Base-by-base conservation (phyloP, 1,284 basidiomycete species). In the Papiliotrema laurentii region DNA sequence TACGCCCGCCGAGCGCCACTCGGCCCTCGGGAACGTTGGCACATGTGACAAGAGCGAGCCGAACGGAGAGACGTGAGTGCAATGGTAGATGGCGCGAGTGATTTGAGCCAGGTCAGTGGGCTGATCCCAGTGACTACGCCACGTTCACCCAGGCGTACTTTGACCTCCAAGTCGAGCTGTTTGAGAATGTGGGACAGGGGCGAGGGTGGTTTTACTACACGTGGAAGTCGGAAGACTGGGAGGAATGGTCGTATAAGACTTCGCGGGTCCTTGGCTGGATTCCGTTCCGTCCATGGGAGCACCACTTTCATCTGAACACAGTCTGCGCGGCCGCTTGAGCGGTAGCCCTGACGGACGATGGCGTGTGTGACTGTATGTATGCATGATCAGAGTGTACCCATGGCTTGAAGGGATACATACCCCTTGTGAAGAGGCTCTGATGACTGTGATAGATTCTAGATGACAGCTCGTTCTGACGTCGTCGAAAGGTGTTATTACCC, bases 251-350 rank as follows among this genome's bases (percentile, higher is more conserved):
- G 21, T 78, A 78, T 61, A 50, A 63, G 45, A 61, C 83, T 48
- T 89, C 89, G 43, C 75, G 93, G 37, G 70, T 75, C 4, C 78
- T 83, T 49, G 89, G 89, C 22, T 92, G 87, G 87, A 91, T 94
- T 68, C 89, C 90, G 13, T 68, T 74, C 47, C 59, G 81, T 69
- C 81, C 83, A 1, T 78, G 77, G 1, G 41, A 78, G 35, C 71
- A 77, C 50, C 33, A 73, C 56, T 81, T 79, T 68, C 78, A 41
- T 68, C 35, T 61, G 33, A 37, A 51, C 35, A 43, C 68, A 46
- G 78, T 84, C 46, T 85, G 83, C 24, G 9, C 34, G n/a, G 35
- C 25, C 4, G 33, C 24, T 14, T 37, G 25, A 45, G 5, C 5
- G 6, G 14, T 31, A 5, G 5, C 14, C 24, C 10, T 22, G 38